Conservation (phyloP, 176 grass and related monocot genomes). For the Oropetium thomaeum region DNA sequence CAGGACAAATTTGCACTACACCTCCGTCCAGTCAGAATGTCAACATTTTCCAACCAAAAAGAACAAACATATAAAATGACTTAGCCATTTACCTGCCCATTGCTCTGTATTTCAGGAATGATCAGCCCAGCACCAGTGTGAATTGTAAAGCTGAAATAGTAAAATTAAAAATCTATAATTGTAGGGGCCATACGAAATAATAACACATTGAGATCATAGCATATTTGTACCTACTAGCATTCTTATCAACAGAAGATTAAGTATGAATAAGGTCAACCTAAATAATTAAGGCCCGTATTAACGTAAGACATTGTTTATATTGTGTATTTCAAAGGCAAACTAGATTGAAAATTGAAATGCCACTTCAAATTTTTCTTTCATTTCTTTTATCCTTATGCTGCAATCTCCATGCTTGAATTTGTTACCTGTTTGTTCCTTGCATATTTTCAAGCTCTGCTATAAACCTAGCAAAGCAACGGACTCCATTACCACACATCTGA, state of each 20-base stretch:
- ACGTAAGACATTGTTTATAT: not conserved
- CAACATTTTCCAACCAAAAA: not conserved
- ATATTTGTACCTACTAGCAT: not conserved
- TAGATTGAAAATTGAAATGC: not conserved
- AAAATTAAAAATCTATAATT: conserved; percentile 10
- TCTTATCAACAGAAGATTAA: too few relatives aligned
- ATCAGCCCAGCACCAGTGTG: conserved; percentile 93
- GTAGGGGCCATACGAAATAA: conserved; percentile 21
- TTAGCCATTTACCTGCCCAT: conserved; percentile 70
- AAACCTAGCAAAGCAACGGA: conserved; percentile 88
- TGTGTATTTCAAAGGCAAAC: not conserved
- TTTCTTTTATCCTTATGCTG: not conserved
- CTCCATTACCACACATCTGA: conserved; percentile 98
- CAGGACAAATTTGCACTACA: not conserved
- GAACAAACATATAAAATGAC: not conserved
- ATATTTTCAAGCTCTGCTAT: conserved; percentile 88
- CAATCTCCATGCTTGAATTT: not conserved
- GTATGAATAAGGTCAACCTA: not conserved
- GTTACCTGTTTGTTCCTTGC: conserved; percentile 67
- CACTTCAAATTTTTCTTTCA: conserved; percentile 16
- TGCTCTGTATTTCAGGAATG: conserved; percentile 86
- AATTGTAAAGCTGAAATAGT: conserved; percentile 80
- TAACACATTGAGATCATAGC: conserved; percentile 1
- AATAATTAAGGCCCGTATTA: not conserved
- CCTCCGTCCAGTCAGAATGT: not conserved